These are phyloP conservation scores for Fusarium albosuccineum DNA, from an alignment of 2,329 filamentous ascomycete genomes.

Conservation along the genomic window DNA sequence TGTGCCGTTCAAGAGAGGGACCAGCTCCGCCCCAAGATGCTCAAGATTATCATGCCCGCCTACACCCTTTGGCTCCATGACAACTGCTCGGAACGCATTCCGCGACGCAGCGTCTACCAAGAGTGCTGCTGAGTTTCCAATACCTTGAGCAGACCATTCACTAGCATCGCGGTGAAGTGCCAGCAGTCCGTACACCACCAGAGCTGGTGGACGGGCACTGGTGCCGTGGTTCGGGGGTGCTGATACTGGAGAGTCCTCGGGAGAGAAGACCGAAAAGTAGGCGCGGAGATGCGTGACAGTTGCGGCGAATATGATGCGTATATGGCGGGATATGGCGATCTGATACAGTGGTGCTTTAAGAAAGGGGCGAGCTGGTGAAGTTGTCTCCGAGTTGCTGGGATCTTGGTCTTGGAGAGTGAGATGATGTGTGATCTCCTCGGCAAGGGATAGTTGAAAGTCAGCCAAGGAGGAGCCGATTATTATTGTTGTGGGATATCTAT, in stretches of 20 bases:
- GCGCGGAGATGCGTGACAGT: conserved; percentile 83
- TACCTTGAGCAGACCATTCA: conserved; percentile 81
- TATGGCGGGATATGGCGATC: conserved; percentile 75
- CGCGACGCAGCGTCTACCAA: conserved; percentile 72
- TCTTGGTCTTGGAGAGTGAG: conserved; percentile 14
- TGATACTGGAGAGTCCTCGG: conserved; percentile 52
- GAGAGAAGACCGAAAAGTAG: conserved; percentile 72
- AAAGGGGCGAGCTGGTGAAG: conserved; percentile 51
- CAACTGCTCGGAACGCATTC: conserved; percentile 57
- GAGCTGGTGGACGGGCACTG: conserved; percentile 51
- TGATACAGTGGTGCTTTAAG: conserved; percentile 76
- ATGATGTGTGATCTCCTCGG: conserved; percentile 58
- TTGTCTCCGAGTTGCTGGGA: background rate
- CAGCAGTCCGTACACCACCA: conserved; percentile 76
- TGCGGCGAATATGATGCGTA: conserved; percentile 79
- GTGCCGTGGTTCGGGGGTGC: conserved; percentile 51
- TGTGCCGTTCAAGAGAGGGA: conserved; percentile 74
- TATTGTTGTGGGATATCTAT: conserved; percentile 72
- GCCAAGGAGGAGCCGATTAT: conserved; percentile 76
- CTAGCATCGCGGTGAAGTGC: conserved; percentile 75
- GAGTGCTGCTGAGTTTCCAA: conserved; percentile 72
- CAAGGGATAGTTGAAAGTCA: conserved; percentile 73
- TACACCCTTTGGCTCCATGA: conserved; percentile 60
- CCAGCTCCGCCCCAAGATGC: conserved; percentile 61
- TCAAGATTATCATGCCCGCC: conserved; percentile 49